Percentiles rank a stretch among this genome's conserved stretches.
Conservation (phyloP, 1,284 basidiomycete species). For the Kwoniella shivajii region DNA sequence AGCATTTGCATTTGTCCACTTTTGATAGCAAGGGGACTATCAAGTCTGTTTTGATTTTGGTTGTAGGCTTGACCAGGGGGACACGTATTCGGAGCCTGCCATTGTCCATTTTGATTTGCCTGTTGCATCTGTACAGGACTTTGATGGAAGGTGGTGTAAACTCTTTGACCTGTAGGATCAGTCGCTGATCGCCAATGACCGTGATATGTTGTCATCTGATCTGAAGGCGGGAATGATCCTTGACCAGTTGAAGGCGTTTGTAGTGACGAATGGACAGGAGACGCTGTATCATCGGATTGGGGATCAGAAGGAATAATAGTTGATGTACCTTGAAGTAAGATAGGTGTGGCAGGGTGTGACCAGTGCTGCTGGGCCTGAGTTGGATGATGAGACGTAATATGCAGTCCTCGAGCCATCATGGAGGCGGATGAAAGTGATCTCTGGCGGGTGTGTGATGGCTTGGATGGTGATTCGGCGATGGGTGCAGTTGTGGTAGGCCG, state of each 20-base stretch:
- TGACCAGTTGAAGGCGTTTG: conserved; percentile 32
- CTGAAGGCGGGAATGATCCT: conserved; percentile 13
- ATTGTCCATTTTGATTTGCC: conserved; percentile 1
- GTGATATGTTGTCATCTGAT: conserved; percentile 4
- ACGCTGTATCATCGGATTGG: conserved; percentile 19
- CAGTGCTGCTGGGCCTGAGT: conserved; percentile 3
- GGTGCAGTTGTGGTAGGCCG: neutral
- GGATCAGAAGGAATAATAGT: neutral
- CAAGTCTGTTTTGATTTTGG: neutral
- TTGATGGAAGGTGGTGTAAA: conserved; percentile 13
- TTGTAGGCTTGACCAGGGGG: neutral
- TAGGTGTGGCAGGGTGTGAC: conserved; percentile 14
- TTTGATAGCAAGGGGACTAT: conserved; percentile 15
- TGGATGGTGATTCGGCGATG: neutral
- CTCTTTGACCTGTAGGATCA: conserved; percentile 16
- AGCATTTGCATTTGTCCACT: conserved; percentile 4
- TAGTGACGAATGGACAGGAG: conserved; percentile 17
- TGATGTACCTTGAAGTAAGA: neutral
- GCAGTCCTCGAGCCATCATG: conserved; percentile 23
- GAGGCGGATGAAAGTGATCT: conserved; percentile 30
- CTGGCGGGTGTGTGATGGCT: conserved; percentile 9
- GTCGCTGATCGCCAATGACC: conserved; percentile 16
- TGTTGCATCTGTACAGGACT: neutral
- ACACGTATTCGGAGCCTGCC: conserved; percentile 6
- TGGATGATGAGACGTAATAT: conserved; percentile 7